These are phyloP conservation scores for Saccharomycopsis capsularis DNA, from an alignment of 805 yeast genomes.

Conservation along the genomic window DNA sequence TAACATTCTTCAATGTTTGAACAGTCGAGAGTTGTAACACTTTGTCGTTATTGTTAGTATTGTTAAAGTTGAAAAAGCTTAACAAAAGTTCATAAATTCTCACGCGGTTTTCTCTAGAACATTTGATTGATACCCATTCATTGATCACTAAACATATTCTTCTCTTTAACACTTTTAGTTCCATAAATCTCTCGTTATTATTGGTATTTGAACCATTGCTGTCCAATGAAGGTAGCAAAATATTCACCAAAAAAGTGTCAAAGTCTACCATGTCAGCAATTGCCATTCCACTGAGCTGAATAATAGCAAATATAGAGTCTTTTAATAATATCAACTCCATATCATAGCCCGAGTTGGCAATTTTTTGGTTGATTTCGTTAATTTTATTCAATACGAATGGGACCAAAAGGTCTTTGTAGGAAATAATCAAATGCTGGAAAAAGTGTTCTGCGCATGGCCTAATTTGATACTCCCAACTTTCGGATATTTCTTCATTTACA, in stretches of 20 bases:
- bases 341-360: constrained; percentile 23
- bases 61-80: constrained; percentile 37
- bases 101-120: constrained; percentile 50
- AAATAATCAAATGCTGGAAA: constrained; percentile 63
- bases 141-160: constrained; percentile 69
- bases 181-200: constrained; percentile 35
- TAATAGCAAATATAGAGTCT: constrained; percentile 77
- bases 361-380: constrained; percentile 30
- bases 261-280: constrained; percentile 63
- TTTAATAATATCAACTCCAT: constrained; percentile 53
- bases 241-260: constrained; percentile 50
- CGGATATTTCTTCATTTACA: constrained; percentile 71
- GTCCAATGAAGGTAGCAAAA: constrained; percentile 55
- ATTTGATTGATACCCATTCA: constrained; percentile 72
- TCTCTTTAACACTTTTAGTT: constrained; percentile 61
- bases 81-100: constrained; percentile 53
- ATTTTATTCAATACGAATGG: constrained; percentile 57
- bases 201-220: constrained; percentile 23
- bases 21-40: constrained; percentile 77
- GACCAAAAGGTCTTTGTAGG: constrained; percentile 49
- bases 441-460: constrained; percentile 84
- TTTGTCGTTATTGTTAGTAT: constrained; percentile 50
- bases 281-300: constrained; percentile 67
- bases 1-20: constrained; percentile 56
- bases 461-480: constrained; percentile 77